phyloP scores from a whole-genome alignment of 2,329 filamentous ascomycete species.

The Leptographium wingfieldii region DNA sequence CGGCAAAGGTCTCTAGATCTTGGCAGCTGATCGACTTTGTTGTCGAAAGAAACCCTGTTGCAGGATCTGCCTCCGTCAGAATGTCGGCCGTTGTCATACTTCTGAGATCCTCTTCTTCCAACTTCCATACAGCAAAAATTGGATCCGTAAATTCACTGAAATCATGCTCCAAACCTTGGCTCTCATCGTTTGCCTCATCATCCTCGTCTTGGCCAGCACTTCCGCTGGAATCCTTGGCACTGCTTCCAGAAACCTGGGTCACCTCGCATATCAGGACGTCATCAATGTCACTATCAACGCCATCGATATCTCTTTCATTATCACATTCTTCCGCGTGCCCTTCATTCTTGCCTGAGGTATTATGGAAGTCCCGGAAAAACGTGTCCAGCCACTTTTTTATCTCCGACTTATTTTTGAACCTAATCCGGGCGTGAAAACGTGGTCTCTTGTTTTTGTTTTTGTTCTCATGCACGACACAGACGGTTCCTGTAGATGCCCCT shows the following conservation, averaged over 20 bases:
- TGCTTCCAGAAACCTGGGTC: too few species aligned
- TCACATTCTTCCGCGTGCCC: not conserved
- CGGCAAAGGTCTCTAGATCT: not conserved
- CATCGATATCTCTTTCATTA: not conserved
- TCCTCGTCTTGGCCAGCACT: not conserved
- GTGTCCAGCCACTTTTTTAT: constrained; percentile 2
- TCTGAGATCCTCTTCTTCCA: not conserved
- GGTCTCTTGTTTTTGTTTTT: not conserved
- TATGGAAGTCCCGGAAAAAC: not conserved
- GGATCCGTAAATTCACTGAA: not conserved
- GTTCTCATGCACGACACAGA: constrained; percentile 4
- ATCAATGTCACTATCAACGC: too few species aligned
- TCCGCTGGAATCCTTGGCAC: too few species aligned
- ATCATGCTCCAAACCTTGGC: not conserved
- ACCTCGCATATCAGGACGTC: too few species aligned
- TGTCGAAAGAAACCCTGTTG: not conserved
- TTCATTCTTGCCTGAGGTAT: not conserved
- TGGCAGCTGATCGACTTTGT: not conserved
- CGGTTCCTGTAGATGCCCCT: constrained; percentile 3
- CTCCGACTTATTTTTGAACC: not conserved
- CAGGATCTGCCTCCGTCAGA: not conserved
- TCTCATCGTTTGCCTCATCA: not conserved
- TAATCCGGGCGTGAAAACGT: not conserved
- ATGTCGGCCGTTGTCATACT: not conserved
- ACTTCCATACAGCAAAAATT: constrained; percentile 1